Percentiles rank a stretch among this genome's conserved stretches.
These are phyloP conservation scores for Endocalyx cinctus DNA, from an alignment of 2,329 filamentous ascomycete species.

Conservation along the genomic window DNA sequence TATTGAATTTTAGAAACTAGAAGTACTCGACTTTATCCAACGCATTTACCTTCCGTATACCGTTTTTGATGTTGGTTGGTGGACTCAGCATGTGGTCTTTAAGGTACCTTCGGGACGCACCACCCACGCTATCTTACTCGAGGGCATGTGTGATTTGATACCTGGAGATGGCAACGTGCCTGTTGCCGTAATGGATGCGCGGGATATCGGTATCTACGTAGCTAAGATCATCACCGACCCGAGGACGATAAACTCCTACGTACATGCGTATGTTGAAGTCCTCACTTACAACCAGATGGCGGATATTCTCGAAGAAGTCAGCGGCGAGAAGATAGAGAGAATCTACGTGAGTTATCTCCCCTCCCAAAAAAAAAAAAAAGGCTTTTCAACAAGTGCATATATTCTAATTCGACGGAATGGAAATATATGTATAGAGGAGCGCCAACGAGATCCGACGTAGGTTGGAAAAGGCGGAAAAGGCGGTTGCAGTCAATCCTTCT, in stretches of 20 bases:
- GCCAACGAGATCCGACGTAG: slow-evolving; percentile 3
- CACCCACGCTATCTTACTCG: slow-evolving; percentile 3
- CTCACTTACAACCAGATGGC: slow-evolving; percentile 40
- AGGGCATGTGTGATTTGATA: slow-evolving; percentile 19
- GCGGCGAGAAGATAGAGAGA: slow-evolving; percentile 33
- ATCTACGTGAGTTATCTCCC: slow-evolving; percentile 6
- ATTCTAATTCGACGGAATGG: not conserved
- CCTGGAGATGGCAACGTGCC: slow-evolving; percentile 38
- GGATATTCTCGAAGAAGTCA: slow-evolving; percentile 37
- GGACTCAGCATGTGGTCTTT: slow-evolving; percentile 9
- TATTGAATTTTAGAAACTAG: too few relatives aligned
- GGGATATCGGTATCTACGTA: slow-evolving; percentile 45
- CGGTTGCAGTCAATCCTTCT: slow-evolving; percentile 4
- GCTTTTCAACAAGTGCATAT: too few relatives aligned
- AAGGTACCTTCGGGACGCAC: slow-evolving; percentile 11
- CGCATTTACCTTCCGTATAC: slow-evolving; percentile 15
- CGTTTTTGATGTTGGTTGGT: slow-evolving; percentile 19
- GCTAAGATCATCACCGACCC: slow-evolving; percentile 43
- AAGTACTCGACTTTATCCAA: slow-evolving; percentile 14
- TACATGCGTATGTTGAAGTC: slow-evolving; percentile 41
- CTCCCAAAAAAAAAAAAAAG: not conserved
- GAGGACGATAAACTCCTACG: slow-evolving; percentile 45
- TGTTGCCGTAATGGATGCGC: slow-evolving; percentile 38
- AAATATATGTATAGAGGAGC: slow-evolving; percentile 4
- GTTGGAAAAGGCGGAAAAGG: not conserved